These are phyloP conservation scores for Solioccasus polychromus DNA, from an alignment of 768 basidiomycete genomes.

Conservation along the genomic window DNA sequence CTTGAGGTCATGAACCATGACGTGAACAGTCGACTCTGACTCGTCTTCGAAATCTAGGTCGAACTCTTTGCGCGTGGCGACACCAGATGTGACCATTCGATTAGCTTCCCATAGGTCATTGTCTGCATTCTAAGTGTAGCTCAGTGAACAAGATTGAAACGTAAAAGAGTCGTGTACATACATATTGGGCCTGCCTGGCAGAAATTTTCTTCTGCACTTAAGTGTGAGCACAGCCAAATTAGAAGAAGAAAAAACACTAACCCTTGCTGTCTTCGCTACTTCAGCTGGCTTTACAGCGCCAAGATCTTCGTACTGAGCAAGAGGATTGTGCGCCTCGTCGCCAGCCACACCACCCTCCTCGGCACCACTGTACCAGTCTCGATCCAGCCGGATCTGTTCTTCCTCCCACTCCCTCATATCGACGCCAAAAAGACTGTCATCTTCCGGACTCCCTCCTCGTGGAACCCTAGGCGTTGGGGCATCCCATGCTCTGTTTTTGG, in stretches of 20 bases:
- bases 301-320: conserved; percentile 91
- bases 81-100: conserved; percentile 94
- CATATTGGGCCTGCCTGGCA: conserved; percentile 94
- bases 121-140: conserved; percentile 75
- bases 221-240: conserved; percentile 15
- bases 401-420: conserved; percentile 96
- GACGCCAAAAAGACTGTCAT: conserved; percentile 58
- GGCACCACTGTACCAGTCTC: conserved; percentile 95
- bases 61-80: conserved; percentile 80
- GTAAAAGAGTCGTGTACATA: conserved; percentile 37
- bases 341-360: conserved; percentile 85
- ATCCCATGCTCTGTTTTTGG: conserved; percentile 65
- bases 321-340: conserved; percentile 90
- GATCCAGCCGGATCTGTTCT: conserved; percentile 85
- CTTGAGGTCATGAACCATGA: conserved; percentile 95
- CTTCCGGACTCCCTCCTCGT: conserved; percentile 68
- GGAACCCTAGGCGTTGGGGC: conserved; percentile 75
- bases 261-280: conserved; percentile 71
- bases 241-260: conserved; percentile 33
- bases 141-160: conserved; percentile 15
- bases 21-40: conserved; percentile 92
- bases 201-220: conserved; percentile 74
- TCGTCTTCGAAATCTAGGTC: conserved; percentile 97
- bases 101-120: conserved; percentile 99
- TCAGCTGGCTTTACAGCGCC: conserved; percentile 66